A percentile compares a stretch with the other conserved stretches of the same genome.
Evolutionary conservation across 2,329 filamentous ascomycete species (phyloP).

Genomic region (Sclerotinia subarctica): DNA sequence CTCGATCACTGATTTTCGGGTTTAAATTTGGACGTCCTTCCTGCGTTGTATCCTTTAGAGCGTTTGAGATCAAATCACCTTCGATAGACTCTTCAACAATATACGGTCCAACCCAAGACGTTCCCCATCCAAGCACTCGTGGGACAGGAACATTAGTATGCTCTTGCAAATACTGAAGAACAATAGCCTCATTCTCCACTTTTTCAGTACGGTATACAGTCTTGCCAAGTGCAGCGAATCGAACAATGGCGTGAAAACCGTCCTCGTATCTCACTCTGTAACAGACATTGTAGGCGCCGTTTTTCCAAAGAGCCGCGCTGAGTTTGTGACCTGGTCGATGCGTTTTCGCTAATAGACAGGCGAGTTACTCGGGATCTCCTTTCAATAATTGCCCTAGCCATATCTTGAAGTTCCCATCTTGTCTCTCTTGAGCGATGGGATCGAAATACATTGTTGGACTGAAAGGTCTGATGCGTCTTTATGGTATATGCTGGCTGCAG

Average conservation of each 20-base stretch:
- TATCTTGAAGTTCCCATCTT: not conserved
- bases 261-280: not conserved
- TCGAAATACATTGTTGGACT: not conserved
- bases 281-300: not conserved
- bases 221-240: not conserved
- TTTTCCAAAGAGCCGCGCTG: not conserved
- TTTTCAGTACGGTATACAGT: not conserved
- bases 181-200: not conserved
- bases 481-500: no score
- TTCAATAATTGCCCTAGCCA: not conserved
- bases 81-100: no score
- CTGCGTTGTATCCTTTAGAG: no score
- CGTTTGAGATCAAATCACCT: no score
- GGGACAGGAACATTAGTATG: not conserved
- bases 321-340: not conserved
- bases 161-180: not conserved
- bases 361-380: not conserved
- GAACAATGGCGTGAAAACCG: not conserved
- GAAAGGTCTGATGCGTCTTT: no score
- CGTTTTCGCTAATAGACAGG: not conserved
- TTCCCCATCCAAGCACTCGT: not conserved
- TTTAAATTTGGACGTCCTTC: no score
- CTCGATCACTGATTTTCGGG: no score
- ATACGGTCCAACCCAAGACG: no score
- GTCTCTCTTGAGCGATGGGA: not conserved